Base-by-base conservation (phyloP, 768 basidiomycete species). In the Amanita brunnescens region DNA sequence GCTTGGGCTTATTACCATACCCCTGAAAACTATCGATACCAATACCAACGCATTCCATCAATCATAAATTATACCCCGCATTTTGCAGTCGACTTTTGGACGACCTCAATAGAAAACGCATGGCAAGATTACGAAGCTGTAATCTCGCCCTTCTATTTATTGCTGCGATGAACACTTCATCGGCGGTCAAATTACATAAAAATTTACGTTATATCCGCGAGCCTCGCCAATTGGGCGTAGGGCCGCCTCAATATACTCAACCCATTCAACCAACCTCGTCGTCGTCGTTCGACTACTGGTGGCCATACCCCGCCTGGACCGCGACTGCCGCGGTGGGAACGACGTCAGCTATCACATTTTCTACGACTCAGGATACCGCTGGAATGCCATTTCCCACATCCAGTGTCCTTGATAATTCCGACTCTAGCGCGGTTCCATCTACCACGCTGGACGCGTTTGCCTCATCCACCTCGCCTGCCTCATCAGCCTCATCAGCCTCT, bases 281-380 rank as follows among this genome's bases (percentile, higher is more conserved):
- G 6, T 61, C 65, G 13, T 63, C 65, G 39, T 64, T 59, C 46
- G 62, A 68, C 53, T 64, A 68, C 52, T 68, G 64, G 72, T 72
- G 63, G 71, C 66, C 68, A 0, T 72, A 67, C 53, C 65, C 70
- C 21, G 58, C 66, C 13, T 59, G 54, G 20, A 34, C 52, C 13
- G 26, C 44, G 5, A 46, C 52, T 47, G 33, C 33, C 26, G 54
- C 13, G 33, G 44, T 5, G 21, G 26, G 12, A 7, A 46, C 33
- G 2, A 2, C n/a, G 3, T 13, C 26, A 32, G 14, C 23, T 44
- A n/a, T 1, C 37, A 16, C 41, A 16, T n/a, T 29, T 3, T 21
- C 42, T 24, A 24, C 47, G 10, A 24, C 24, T 16, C 35, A 26
- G 33, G 23, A 35, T 32, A 10, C 32, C 29, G 18, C 10, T 18